Evolutionary conservation across 495 filamentous ascomycete genomes (phyloP), one percentile per base, ranked within the genome.

Genomic region (Sporormia fimetaria): DNA sequence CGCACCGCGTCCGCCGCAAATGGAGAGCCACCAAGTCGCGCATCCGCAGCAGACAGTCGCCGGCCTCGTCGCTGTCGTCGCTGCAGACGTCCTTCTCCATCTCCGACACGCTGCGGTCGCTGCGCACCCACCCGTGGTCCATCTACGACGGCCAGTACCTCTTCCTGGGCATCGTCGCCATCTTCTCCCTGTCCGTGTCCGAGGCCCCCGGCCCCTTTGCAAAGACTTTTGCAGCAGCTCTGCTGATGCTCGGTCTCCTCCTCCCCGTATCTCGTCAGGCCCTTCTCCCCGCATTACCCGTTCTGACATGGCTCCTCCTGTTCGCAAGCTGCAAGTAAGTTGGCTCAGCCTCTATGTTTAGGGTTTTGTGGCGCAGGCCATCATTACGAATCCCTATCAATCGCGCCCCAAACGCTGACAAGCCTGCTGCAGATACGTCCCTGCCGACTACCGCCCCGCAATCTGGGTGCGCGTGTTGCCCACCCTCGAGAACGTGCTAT

Each of bases 401-500:
- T 12, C 6, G 25, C 31, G 36, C 26, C 48, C 37, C 41, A 51
- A 43, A 37, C 33, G 32, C 23, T 49, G 22, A 57, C 46, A 36
- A 17, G 46, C n/a, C 18, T 21, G 22, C 16, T 49, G 32, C 57
- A 87, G 81, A 46, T 95, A 92, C 62, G 80, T 95, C 48, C 81
- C 84, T 7, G 70, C 73, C 41, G 81, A 85, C 52, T 87, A 81
- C 63, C 74, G 88, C 27, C 85, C 85, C 32, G 80, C 81, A 29
- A 94, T 96, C 51, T 94, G 86, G 81, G 88, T 94, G 42, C 81
- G 84, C 43, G 83, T 96, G 15, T 70, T 96, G 9, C 88, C 88
- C 3, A 82, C 88, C n/a, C 72, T 96, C 46, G 88, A 96, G 59
- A 94, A 96, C 62, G 90, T 96, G 39, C 67, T 96, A 34, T 96